Conservation (phyloP, 345 rosid species). For the Ceriops decandra region DNA sequence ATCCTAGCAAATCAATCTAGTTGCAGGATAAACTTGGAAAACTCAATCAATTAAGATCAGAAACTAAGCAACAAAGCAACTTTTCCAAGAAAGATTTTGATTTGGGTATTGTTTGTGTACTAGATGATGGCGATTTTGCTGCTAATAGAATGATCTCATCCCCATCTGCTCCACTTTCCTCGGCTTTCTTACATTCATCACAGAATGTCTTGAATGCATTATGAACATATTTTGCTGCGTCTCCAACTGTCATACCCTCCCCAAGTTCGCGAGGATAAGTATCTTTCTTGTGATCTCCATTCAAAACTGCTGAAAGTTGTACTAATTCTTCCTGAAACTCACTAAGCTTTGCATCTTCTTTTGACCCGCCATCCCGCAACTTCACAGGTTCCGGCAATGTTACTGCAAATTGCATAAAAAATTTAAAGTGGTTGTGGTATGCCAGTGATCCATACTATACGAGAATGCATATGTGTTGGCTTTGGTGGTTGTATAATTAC, state of each 20-base stretch:
- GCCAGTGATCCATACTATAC: background rate
- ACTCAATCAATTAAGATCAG: too few relatives aligned
- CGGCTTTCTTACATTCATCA: conserved; percentile 41
- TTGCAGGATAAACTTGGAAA: too few relatives aligned
- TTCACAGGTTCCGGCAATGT: conserved; percentile 44
- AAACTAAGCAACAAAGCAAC: conserved; percentile 42
- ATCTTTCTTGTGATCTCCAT: conserved; percentile 52
- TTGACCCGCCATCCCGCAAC: conserved; percentile 33
- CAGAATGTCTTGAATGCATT: conserved; percentile 41
- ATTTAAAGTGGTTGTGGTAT: background rate
- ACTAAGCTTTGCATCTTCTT: conserved; percentile 45
- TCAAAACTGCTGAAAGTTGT: conserved; percentile 53
- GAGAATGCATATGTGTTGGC: too few relatives aligned
- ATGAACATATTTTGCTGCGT: conserved; percentile 47
- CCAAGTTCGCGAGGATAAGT: conserved; percentile 46
- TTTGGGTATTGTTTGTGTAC: conserved; percentile 7
- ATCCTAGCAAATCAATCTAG: too few relatives aligned
- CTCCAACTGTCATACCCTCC: conserved; percentile 52
- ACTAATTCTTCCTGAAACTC: conserved; percentile 73
- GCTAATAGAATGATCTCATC: conserved; percentile 24
- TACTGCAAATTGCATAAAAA: conserved; percentile 27
- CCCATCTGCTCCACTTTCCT: conserved; percentile 38
- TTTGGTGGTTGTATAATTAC: conserved; percentile 24
- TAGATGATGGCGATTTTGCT: background rate
- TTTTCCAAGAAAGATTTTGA: conserved; percentile 36